A percentile compares a stretch with the other conserved stretches of the same genome.
phyloP scores from a whole-genome alignment of 1,284 basidiomycete genomes.

The Ganoderma leucocontextum region DNA sequence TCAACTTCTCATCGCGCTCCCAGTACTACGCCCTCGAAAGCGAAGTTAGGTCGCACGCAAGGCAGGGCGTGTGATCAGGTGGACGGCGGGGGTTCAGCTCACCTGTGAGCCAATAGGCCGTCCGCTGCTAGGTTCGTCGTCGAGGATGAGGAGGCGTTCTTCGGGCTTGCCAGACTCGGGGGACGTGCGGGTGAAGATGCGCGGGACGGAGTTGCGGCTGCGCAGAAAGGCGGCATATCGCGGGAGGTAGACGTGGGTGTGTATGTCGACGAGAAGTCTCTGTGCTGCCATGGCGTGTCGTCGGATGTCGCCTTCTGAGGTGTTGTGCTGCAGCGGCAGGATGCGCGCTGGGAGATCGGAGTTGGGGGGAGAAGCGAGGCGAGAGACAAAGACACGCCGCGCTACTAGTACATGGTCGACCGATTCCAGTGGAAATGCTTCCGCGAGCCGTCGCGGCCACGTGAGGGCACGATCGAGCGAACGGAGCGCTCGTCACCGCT shows the following conservation, averaged over 20 bases:
- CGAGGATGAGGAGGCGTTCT: constrained; percentile 77
- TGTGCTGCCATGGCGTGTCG: constrained; percentile 37
- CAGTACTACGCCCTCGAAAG: constrained; percentile 65
- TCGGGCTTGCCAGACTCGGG: constrained; percentile 53
- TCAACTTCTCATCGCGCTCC: constrained; percentile 79
- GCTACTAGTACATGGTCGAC: no score
- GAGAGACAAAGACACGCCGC: no score
- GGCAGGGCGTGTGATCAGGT: constrained; percentile 1
- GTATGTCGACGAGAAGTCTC: constrained; percentile 73
- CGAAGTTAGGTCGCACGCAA: constrained; percentile 33
- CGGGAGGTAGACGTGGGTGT: constrained; percentile 85
- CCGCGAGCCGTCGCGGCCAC: constrained; percentile 26
- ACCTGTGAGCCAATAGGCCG: constrained; percentile 72
- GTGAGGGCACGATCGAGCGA: constrained; percentile 17
- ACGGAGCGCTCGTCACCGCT: not conserved
- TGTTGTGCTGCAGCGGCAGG: not conserved
- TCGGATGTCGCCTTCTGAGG: no score
- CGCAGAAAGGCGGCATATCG: constrained; percentile 74
- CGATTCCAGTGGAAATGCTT: constrained; percentile 1
- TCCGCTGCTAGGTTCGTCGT: constrained; percentile 80
- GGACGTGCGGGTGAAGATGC: constrained; percentile 65
- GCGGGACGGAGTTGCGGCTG: constrained; percentile 66
- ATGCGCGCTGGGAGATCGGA: constrained; percentile 10
- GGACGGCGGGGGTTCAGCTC: constrained; percentile 19
- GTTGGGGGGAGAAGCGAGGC: no score